A percentile compares a stretch with the other conserved stretches of the same genome.
These are phyloP conservation scores for Triticum urartu DNA, from an alignment of 176 grass and related monocot species.

Conservation along the genomic window DNA sequence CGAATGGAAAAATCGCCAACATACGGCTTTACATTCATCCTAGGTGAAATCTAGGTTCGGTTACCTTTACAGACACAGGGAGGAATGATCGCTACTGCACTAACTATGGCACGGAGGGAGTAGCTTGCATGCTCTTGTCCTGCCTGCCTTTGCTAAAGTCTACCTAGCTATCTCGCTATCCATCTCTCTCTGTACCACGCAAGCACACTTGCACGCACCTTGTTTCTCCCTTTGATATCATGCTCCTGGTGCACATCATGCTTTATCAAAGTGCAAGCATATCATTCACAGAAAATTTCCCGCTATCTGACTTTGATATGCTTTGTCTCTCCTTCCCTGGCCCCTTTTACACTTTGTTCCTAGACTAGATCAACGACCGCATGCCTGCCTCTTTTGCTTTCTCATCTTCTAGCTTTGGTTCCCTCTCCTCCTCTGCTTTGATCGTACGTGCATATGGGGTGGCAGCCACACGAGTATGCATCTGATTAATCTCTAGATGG, in stretches of 20 bases:
- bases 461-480: neutral
- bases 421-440: neutral
- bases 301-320: neutral
- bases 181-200: too few species aligned
- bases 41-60: slow-evolving; percentile 82
- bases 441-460: neutral
- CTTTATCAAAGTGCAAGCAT: too few species aligned
- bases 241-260: too few species aligned
- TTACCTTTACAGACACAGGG: too few species aligned
- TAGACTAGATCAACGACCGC: slow-evolving; percentile 12
- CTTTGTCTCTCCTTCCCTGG: too few species aligned
- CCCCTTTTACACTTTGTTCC: too few species aligned
- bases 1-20: neutral
- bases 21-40: slow-evolving; percentile 26
- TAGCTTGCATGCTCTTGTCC: slow-evolving; percentile 13
- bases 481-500: slow-evolving; percentile 3
- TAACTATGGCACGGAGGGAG: too few species aligned
- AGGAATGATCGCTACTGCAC: too few species aligned
- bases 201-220: too few species aligned
- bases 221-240: too few species aligned
- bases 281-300: too few species aligned
- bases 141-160: slow-evolving; percentile 51
- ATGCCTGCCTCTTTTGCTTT: slow-evolving; percentile 25
- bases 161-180: neutral
- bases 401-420: slow-evolving; percentile 31